Conservation (phyloP, 139 green algal genomes). For the Chlamydomonas applanata region DNA sequence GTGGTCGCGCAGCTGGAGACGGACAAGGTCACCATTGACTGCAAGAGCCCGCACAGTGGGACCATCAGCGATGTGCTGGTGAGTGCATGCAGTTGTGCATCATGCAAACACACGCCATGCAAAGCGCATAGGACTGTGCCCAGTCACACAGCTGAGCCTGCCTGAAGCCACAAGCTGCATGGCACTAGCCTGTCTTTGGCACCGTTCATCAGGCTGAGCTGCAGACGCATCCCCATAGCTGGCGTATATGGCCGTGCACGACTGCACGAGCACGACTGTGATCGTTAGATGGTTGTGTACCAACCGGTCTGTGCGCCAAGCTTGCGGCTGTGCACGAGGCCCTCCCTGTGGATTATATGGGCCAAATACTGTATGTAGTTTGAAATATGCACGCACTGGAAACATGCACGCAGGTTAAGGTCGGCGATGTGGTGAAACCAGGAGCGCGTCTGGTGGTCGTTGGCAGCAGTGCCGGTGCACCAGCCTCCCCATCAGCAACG, state of each 20-base stretch:
- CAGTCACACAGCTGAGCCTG: background rate
- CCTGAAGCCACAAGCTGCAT: background rate
- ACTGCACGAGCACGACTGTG: too few species aligned
- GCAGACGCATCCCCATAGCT: background rate
- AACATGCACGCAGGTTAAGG: constrained; percentile 11
- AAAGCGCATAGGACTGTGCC: too few species aligned
- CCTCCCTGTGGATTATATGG: too few species aligned
- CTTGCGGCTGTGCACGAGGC: too few species aligned
- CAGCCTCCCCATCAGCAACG: too few species aligned
- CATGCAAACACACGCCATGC: background rate
- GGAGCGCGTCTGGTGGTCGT: background rate
- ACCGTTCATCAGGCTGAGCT: background rate
- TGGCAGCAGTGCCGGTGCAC: background rate
- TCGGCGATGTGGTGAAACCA: constrained; percentile 14
- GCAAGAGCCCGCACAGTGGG: background rate
- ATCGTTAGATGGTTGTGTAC: too few species aligned
- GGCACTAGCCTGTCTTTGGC: background rate
- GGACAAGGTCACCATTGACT: constrained; percentile 23
- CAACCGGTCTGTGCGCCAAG: too few species aligned
- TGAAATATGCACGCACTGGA: background rate
- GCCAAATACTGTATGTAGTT: background rate
- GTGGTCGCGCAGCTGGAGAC: constrained; percentile 16
- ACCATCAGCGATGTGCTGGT: background rate
- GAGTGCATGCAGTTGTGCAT: background rate
- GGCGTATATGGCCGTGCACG: too few species aligned